phyloP scores from a whole-genome alignment of 2,329 filamentous ascomycete genomes.

The Nemania diffusa region DNA sequence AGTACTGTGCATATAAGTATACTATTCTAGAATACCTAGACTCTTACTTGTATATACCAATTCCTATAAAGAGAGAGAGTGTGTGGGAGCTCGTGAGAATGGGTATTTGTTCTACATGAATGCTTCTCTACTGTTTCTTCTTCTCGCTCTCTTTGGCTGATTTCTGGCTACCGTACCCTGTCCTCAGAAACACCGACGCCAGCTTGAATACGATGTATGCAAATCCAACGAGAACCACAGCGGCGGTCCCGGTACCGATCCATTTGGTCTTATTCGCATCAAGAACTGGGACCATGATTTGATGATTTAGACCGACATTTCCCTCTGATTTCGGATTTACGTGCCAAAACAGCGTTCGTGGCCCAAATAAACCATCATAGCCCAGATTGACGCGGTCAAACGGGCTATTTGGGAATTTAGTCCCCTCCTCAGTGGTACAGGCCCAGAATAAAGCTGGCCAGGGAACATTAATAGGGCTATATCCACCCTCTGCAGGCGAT shows the following conservation, averaged over 20 bases:
- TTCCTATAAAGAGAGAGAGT: not conserved
- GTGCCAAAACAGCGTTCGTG: constrained; percentile 86
- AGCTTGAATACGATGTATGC: constrained; percentile 75
- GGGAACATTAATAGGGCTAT: constrained; percentile 69
- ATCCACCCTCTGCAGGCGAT: constrained; percentile 66
- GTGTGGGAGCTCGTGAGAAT: not conserved
- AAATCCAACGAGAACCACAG: constrained; percentile 71
- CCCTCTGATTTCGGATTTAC: constrained; percentile 62
- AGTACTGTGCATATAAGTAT: constrained; percentile 1
- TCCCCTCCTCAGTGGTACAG: constrained; percentile 73
- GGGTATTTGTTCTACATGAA: constrained; percentile 3
- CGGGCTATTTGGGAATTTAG: constrained; percentile 78
- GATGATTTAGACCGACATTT: constrained; percentile 59
- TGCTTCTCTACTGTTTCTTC: constrained; percentile 44
- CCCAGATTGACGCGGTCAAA: constrained; percentile 89
- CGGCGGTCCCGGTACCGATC: constrained; percentile 66
- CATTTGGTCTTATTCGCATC: constrained; percentile 61
- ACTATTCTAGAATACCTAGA: no score
- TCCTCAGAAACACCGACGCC: constrained; percentile 50
- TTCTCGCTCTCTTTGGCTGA: constrained; percentile 39
- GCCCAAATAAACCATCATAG: constrained; percentile 82
- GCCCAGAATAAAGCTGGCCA: constrained; percentile 93
- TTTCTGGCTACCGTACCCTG: constrained; percentile 47
- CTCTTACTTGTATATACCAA: not conserved
- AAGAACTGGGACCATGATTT: constrained; percentile 73